phyloP scores from a whole-genome alignment of 345 rosid species.

The Trapa incisa region DNA sequence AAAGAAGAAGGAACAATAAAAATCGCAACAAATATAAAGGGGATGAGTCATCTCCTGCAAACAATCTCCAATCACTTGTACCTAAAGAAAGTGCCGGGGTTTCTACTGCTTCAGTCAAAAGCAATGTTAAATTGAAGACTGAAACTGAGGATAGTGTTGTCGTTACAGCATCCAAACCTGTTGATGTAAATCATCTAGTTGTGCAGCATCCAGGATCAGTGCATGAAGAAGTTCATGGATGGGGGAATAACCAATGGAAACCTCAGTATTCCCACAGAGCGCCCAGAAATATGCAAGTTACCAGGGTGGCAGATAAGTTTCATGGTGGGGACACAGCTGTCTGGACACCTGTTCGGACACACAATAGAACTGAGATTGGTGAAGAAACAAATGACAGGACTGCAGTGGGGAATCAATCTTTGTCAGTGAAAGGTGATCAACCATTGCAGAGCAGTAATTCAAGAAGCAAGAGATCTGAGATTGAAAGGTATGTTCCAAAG shows the following conservation, averaged over 20 bases:
- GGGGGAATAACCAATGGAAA: constrained; percentile 47
- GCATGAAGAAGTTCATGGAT: constrained; percentile 40
- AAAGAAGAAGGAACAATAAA: constrained; percentile 48
- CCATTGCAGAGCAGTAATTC: constrained; percentile 45
- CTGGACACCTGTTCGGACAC: constrained; percentile 82
- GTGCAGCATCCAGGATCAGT: constrained; percentile 32
- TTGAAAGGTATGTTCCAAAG: constrained; percentile 78
- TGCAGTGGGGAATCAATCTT: constrained; percentile 23
- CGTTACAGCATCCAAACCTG: constrained; percentile 21
- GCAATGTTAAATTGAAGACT: constrained; percentile 17
- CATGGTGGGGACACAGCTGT: constrained; percentile 44
- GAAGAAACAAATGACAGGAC: constrained; percentile 34
- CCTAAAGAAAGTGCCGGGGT: constrained; percentile 26
- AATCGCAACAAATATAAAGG: constrained; percentile 49
- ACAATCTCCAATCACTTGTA: constrained; percentile 15
- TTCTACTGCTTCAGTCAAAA: constrained; percentile 9
- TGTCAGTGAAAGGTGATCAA: constrained; percentile 33
- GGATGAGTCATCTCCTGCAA: constrained; percentile 35
- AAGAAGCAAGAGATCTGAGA: constrained; percentile 72
- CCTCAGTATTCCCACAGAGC: constrained; percentile 53
- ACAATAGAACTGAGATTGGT: constrained; percentile 42
- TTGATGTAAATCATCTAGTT: constrained; percentile 25
- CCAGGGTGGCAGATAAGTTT: constrained; percentile 39
- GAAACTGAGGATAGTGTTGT: constrained; percentile 25
- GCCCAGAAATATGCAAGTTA: constrained; percentile 35